Evolutionary conservation across 192 early-diverging fungal genomes (phyloP).

Genomic region (Paraglomus brasilianum): DNA sequence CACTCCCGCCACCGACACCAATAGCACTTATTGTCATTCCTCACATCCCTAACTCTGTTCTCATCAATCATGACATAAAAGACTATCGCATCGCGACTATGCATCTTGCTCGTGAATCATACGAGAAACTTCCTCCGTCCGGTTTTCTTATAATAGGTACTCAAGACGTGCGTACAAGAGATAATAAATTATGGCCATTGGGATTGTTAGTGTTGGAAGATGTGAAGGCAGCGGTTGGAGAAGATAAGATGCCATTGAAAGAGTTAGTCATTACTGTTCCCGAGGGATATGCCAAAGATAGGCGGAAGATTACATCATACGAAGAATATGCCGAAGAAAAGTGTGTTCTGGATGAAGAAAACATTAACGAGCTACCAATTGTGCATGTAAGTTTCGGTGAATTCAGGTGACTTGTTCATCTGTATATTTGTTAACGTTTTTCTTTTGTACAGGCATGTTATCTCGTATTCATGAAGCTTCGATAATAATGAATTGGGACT

Average conservation of each 20-base stretch:
- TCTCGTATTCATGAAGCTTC: conserved; percentile 45
- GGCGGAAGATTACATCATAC: conserved; percentile 38
- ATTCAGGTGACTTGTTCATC: conserved; percentile 1
- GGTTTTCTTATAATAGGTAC: conserved; percentile 70
- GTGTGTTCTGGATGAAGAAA: conserved; percentile 39
- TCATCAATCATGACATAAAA: conserved; percentile 49
- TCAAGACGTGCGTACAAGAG: conserved; percentile 64
- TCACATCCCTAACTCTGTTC: conserved; percentile 53
- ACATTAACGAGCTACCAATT: conserved; percentile 46
- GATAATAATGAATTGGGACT: conserved; percentile 24
- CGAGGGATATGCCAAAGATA: conserved; percentile 61
- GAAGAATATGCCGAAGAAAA: conserved; percentile 40
- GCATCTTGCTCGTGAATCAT: conserved; percentile 59
- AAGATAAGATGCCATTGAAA: conserved; percentile 54
- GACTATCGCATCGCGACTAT: conserved; percentile 63
- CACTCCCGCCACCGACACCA: conserved; percentile 44
- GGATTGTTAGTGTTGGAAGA: conserved; percentile 76
- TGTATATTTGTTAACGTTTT: background rate
- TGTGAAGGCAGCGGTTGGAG: conserved; percentile 56
- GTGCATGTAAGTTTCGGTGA: conserved; percentile 50
- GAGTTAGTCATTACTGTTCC: conserved; percentile 68
- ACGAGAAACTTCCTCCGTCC: conserved; percentile 50
- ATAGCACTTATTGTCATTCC: conserved; percentile 60
- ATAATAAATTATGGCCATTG: conserved; percentile 70
- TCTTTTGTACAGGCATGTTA: conserved; percentile 40